Evolutionary conservation across 306 rosid genomes (phyloP), one percentile per base, ranked within the genome.

Genomic region (Medicago ruthenica): DNA sequence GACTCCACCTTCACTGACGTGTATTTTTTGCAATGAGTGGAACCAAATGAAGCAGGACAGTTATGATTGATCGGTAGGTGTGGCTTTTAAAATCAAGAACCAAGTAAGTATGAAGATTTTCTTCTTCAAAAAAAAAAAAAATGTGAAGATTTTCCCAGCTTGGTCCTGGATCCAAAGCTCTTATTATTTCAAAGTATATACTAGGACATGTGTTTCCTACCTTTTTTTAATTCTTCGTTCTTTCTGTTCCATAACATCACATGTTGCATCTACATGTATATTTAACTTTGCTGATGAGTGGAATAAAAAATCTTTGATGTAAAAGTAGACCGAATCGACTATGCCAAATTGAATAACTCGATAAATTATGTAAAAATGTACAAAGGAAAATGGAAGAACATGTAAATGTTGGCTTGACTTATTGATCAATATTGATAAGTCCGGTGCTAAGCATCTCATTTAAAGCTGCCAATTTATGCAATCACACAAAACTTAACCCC

Each of bases 21-120:
- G 70, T 18, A 31, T 6, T 55, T 73, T 68, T 20, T 70, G 61
- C 74, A 73, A 63, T 62, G 15, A 36, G 16, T 20, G 47, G 66
- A 78, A 7, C 31, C 20, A 60, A 45, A 34, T 34, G 71, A 36
- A 60, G 75, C 4, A 12, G 67, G 36, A 0, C 47, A 1, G 51
- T 87, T 76, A 89, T 75, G 91, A 86, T 77, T 75, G 91, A 87
- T 77, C 85, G 92, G 96, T 92, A 92, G 93, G 88, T 22, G 87
- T 84, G 53, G 86, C 88, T 74, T 80, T 72, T 71, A 86, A 89
- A 58, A 68, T 85, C 17, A 79, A 86, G 84, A 85, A 85, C 83
- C 92, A 81, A 57, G 87, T n/a, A n/a, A n/a, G n/a, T n/a, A n/a
- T n/a, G n/a, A n/a, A n/a, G n/a, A n/a, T n/a, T n/a, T n/a, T n/a